Evolutionary conservation across 2,329 filamentous ascomycete species (phyloP).

Genomic region (Exophiala bonariae): DNA sequence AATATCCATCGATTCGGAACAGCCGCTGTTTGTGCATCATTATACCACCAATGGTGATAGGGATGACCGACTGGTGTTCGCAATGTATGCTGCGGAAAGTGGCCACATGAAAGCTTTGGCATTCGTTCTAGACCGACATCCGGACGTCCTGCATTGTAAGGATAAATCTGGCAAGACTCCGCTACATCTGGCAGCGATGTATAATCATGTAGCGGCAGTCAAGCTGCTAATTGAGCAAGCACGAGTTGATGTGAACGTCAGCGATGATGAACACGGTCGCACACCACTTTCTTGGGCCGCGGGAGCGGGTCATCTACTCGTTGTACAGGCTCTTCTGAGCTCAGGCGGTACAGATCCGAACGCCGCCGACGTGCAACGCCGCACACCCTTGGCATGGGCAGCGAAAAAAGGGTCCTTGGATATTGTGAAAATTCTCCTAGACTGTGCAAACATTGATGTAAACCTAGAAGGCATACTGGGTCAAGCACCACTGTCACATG

Average conservation of each 20-base stretch:
- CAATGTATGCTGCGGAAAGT: conserved; percentile 7
- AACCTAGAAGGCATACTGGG: conserved; percentile 5
- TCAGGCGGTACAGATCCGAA: not conserved
- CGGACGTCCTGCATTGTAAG: not conserved
- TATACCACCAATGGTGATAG: no score
- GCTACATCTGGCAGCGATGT: conserved; percentile 3
- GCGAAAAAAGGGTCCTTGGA: conserved; percentile 1
- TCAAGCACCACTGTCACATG: conserved; percentile 19
- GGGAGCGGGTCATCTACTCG: conserved; percentile 9
- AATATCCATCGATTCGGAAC: no score
- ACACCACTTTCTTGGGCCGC: conserved; percentile 21
- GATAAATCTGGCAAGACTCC: conserved; percentile 5
- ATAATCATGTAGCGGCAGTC: conserved; percentile 1
- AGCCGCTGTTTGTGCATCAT: no score
- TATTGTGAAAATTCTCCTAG: conserved; percentile 3
- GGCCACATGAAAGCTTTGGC: conserved; percentile 16
- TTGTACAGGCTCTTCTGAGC: conserved; percentile 5
- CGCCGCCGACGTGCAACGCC: not conserved
- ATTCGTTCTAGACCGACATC: conserved; percentile 9
- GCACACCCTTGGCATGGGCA: conserved; percentile 1
- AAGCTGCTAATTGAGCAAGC: not conserved
- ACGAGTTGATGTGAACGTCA: not conserved
- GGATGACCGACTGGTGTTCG: no score
- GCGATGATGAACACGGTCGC: not conserved
- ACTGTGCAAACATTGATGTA: not conserved